Conservation (phyloP, 2,329 filamentous ascomycete species). For the Fusarium sp. region DNA sequence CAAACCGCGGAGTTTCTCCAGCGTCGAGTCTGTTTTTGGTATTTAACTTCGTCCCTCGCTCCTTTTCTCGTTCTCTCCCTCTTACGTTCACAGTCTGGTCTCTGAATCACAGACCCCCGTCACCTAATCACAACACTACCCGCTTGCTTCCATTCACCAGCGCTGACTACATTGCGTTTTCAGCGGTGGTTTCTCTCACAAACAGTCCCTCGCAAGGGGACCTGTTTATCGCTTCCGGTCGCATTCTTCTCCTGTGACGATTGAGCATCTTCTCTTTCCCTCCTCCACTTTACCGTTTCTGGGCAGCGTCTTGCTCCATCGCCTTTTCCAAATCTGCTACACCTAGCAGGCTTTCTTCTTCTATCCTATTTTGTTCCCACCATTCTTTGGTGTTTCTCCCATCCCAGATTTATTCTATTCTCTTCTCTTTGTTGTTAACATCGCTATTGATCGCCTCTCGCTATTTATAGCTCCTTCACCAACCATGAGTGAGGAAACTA, state of each 20-base stretch:
- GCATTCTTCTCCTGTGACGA: neutral
- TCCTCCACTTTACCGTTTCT: neutral
- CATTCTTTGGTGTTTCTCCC: neutral
- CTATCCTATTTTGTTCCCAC: neutral
- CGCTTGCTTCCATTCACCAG: neutral
- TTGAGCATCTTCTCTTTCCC: neutral
- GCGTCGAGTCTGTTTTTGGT: neutral
- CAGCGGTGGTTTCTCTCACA: slow-evolving; percentile 14
- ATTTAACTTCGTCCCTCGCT: neutral
- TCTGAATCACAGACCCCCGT: neutral
- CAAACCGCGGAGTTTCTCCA: neutral
- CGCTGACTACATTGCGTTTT: neutral
- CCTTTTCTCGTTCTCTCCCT: neutral
- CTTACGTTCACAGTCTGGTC: neutral
- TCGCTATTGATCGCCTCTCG: neutral
- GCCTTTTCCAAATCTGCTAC: neutral
- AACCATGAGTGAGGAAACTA: neutral
- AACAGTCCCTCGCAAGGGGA: neutral
- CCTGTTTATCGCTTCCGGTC: neutral
- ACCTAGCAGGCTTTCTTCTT: neutral
- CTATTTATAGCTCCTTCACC: neutral
- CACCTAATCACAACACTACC: neutral
- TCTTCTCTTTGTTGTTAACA: neutral
- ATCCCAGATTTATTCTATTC: neutral
- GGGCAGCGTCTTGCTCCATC: neutral